Conservation (phyloP, 345 rosid genomes). For the Ailanthus altissimus region DNA sequence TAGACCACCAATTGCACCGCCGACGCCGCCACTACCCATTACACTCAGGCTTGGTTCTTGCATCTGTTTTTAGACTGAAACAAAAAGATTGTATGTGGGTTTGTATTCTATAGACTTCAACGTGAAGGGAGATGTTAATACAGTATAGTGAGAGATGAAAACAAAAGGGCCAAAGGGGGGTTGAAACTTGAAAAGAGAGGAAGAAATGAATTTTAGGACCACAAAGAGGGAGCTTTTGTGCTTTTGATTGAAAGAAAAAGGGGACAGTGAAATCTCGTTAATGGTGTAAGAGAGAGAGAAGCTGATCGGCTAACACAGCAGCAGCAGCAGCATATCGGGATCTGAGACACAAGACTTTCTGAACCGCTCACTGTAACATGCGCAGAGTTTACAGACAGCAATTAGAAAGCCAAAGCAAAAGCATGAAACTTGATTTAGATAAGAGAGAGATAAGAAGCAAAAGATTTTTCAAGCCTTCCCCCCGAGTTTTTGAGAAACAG, state of each 20-base stretch:
- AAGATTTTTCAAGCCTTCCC: conserved; percentile 1
- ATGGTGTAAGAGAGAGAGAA: conserved; percentile 20
- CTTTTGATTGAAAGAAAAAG: neutral
- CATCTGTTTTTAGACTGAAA: conserved; percentile 38
- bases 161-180: neutral
- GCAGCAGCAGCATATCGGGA: conserved; percentile 44
- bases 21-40: conserved; percentile 59
- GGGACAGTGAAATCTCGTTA: conserved; percentile 14
- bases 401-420: conserved; percentile 23
- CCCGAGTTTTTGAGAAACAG: too few species aligned
- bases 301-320: neutral
- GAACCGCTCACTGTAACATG: conserved; percentile 34
- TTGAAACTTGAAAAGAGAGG: neutral
- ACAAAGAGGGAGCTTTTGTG: conserved; percentile 23
- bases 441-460: neutral
- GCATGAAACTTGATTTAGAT: neutral
- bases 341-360: conserved; percentile 50
- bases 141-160: neutral
- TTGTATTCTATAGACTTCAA: too few species aligned
- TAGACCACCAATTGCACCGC: conserved; percentile 39
- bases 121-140: too few species aligned
- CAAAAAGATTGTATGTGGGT: too few species aligned
- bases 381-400: conserved; percentile 29
- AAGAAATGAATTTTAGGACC: conserved; percentile 27
- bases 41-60: conserved; percentile 74